These are phyloP conservation scores for Colletotrichum camelliae DNA, from an alignment of 2,329 filamentous ascomycete species.

Conservation along the genomic window DNA sequence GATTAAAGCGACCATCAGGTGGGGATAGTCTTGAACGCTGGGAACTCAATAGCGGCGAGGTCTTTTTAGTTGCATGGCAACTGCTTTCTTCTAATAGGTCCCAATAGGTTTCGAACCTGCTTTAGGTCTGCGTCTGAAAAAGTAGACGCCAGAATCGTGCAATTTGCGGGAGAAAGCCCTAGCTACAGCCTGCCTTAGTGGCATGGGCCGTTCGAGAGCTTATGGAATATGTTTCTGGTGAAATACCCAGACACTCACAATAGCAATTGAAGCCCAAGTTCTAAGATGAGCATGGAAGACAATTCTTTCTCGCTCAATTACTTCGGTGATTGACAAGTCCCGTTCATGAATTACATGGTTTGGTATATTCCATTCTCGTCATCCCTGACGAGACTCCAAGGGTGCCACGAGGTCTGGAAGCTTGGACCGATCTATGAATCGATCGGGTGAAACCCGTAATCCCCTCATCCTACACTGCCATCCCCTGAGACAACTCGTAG, in stretches of 20 bases:
- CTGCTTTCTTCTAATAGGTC: background rate
- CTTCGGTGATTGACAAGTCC: background rate
- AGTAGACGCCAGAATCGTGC: background rate
- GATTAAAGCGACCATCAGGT: background rate
- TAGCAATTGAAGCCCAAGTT: background rate
- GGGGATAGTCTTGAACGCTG: background rate
- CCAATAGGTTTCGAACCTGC: background rate
- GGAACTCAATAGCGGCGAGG: background rate
- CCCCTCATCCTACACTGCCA: background rate
- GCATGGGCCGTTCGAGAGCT: background rate
- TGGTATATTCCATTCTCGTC: background rate
- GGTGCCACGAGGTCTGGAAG: background rate
- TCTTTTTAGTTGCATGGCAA: background rate
- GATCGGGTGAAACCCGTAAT: background rate
- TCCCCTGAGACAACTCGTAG: background rate
- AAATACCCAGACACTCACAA: background rate
- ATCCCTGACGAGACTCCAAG: background rate
- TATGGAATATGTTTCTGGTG: background rate
- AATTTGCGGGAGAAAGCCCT: background rate
- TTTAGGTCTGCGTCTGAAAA: background rate
- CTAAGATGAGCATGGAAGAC: background rate
- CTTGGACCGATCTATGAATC: background rate
- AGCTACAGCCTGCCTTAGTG: background rate
- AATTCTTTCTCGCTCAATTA: no score
- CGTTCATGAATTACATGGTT: background rate